phyloP scores from a whole-genome alignment of 768 basidiomycete species.

The Lentinula aciculospora region DNA sequence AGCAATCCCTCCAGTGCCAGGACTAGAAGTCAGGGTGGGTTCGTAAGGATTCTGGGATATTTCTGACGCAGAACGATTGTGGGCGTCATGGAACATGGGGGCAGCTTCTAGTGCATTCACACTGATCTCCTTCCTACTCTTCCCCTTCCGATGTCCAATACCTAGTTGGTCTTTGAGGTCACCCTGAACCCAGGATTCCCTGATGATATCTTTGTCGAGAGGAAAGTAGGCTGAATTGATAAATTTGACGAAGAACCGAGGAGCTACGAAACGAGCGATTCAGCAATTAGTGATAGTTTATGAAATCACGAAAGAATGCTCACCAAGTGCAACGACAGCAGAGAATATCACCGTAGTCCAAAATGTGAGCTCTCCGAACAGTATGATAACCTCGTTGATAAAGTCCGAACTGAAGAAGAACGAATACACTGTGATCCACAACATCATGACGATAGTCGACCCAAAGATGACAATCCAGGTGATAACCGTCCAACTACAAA shows the following conservation, averaged over 20 bases:
- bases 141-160: constrained; percentile 55
- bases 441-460: constrained; percentile 72
- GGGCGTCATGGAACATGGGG: constrained; percentile 65
- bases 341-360: constrained; percentile 77
- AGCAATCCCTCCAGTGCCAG: constrained; percentile 30
- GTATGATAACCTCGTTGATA: constrained; percentile 60
- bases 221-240: constrained; percentile 67
- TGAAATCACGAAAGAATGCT: constrained; percentile 11
- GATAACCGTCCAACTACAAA: constrained; percentile 69
- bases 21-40: constrained; percentile 30
- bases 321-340: constrained; percentile 67
- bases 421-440: constrained; percentile 90
- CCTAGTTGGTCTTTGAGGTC: constrained; percentile 81
- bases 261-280: constrained; percentile 39
- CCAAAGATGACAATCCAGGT: constrained; percentile 80
- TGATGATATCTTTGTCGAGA: constrained; percentile 83
- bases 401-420: constrained; percentile 72
- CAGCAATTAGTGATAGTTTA: not conserved
- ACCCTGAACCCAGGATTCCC: constrained; percentile 87
- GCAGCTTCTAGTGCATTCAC: constrained; percentile 48
- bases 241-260: constrained; percentile 77
- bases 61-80: constrained; percentile 63
- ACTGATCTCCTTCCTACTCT: constrained; percentile 26
- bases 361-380: constrained; percentile 78
- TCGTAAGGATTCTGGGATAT: constrained; percentile 46